phyloP scores from a whole-genome alignment of 2,329 filamentous ascomycete species.

The Shiraia sp. region DNA sequence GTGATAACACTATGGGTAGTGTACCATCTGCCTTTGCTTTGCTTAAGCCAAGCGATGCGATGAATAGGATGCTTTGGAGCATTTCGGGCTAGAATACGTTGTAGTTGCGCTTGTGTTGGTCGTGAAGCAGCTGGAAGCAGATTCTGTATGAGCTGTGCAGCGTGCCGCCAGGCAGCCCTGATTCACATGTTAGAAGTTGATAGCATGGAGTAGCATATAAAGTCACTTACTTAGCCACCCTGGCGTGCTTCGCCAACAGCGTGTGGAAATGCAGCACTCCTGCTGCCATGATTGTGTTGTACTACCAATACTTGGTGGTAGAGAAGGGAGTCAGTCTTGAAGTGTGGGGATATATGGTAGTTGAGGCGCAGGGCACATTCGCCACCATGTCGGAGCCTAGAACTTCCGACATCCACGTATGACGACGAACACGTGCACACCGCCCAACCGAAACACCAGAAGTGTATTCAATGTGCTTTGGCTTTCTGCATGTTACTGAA shows the following conservation, averaged over 20 bases:
- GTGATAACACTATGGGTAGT: slow-evolving; percentile 57
- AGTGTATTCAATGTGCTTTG: too few relatives aligned
- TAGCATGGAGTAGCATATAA: not conserved
- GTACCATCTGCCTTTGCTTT: slow-evolving; percentile 66
- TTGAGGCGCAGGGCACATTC: slow-evolving; percentile 25
- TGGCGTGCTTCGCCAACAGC: slow-evolving; percentile 48
- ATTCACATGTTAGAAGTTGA: slow-evolving; percentile 17
- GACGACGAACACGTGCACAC: slow-evolving; percentile 19
- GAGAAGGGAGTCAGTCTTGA: slow-evolving; percentile 12
- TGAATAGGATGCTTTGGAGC: slow-evolving; percentile 63
- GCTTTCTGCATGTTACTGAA: too few relatives aligned
- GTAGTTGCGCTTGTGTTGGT: slow-evolving; percentile 54
- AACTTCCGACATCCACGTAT: slow-evolving; percentile 9
- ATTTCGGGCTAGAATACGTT: slow-evolving; percentile 64
- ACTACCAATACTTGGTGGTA: slow-evolving; percentile 16
- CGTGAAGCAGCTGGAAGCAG: slow-evolving; percentile 49
- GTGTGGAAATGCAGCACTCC: slow-evolving; percentile 44
- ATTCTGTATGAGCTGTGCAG: slow-evolving; percentile 51
- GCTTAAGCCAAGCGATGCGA: slow-evolving; percentile 64
- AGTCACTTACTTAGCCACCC: slow-evolving; percentile 44
- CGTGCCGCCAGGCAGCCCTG: slow-evolving; percentile 54
- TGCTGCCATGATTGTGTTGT: slow-evolving; percentile 41
- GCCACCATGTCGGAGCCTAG: slow-evolving; percentile 17
- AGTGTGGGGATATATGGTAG: slow-evolving; percentile 22
- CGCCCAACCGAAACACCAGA: not conserved